Conservation (phyloP, 768 basidiomycete genomes). For the Tremella fuciformis region DNA sequence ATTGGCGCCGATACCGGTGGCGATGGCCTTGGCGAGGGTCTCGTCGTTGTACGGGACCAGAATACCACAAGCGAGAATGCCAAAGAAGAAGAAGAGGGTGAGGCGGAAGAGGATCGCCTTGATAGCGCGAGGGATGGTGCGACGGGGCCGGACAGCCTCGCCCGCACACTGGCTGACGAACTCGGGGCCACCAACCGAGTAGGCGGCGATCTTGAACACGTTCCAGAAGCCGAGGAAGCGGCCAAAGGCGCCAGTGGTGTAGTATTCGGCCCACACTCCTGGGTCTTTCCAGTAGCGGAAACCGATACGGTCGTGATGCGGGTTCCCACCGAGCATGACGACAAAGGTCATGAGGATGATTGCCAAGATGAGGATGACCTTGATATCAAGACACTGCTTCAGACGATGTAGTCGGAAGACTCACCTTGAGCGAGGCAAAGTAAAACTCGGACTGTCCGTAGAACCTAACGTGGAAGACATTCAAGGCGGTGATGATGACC, state of each 20-base stretch:
- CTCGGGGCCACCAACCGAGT: constrained; percentile 84
- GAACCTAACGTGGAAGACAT: constrained; percentile 53
- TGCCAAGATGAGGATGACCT: constrained; percentile 53
- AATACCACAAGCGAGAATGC: constrained; percentile 43
- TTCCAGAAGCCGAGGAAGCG: constrained; percentile 70
- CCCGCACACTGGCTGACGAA: constrained; percentile 64
- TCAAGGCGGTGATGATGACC: constrained; percentile 66
- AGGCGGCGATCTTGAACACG: constrained; percentile 79
- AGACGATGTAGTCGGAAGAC: no score
- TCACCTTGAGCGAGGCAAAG: constrained; percentile 72
- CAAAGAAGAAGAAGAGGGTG: constrained; percentile 57
- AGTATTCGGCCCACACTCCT: constrained; percentile 77
- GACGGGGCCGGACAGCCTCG: constrained; percentile 73
- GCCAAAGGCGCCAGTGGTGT: constrained; percentile 63
- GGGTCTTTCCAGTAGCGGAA: constrained; percentile 63
- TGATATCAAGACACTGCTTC: no score
- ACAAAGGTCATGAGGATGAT: constrained; percentile 64
- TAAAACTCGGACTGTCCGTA: constrained; percentile 24
- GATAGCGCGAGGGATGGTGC: constrained; percentile 67
- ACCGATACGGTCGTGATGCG: constrained; percentile 58
- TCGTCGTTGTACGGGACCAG: constrained; percentile 40
- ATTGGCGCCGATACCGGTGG: constrained; percentile 51
- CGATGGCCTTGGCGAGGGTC: constrained; percentile 8
- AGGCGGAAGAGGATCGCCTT: constrained; percentile 71
- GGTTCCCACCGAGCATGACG: constrained; percentile 84